Evolutionary conservation across 2,329 filamentous ascomycete species (phyloP).

Genomic region (Tolypocladium ovalisporum): DNA sequence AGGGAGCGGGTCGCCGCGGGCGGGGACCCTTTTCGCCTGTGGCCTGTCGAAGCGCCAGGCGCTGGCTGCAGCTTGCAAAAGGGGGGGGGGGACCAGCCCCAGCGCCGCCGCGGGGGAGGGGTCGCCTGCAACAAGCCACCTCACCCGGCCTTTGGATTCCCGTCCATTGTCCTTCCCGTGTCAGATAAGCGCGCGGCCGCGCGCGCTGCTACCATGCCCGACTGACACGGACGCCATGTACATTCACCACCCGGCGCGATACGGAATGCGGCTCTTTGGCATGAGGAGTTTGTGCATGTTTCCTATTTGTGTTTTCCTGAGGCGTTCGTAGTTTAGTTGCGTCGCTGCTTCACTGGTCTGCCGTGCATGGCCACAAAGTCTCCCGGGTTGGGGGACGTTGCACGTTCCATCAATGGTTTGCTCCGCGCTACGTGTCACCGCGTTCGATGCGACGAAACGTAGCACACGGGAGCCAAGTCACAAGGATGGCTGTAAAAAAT

Average conservation of each 20-base stretch:
- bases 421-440: neutral
- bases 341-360: neutral
- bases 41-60: neutral
- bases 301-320: neutral
- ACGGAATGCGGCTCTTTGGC: neutral
- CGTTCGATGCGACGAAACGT: neutral
- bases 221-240: neutral
- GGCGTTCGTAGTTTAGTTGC: neutral
- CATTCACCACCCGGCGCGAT: neutral
- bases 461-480: neutral
- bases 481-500: too few species aligned
- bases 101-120: neutral
- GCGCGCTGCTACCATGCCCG: neutral
- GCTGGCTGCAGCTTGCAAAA: neutral
- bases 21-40: neutral
- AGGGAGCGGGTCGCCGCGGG: neutral
- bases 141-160: too few species aligned
- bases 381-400: neutral
- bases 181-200: neutral
- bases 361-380: neutral
- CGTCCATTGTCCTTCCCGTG: neutral
- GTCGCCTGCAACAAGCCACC: neutral
- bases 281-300: too few species aligned
- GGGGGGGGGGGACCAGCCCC: neutral
- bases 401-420: neutral